phyloP scores from a whole-genome alignment of 2,329 filamentous ascomycete species.

The Akanthomyces muscarius region DNA sequence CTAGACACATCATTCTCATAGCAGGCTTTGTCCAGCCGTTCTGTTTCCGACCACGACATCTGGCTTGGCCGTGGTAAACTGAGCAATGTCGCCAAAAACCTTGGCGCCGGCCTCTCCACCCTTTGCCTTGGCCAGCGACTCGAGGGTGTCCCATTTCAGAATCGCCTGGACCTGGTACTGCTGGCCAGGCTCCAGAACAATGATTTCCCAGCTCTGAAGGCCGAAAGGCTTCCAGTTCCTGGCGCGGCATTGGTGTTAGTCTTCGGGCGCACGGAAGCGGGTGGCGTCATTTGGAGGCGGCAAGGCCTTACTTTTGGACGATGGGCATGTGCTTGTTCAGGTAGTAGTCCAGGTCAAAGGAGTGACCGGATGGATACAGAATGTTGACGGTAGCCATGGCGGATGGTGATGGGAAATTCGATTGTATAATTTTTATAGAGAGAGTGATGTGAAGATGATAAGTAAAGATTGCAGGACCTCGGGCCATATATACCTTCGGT shows the following conservation, averaged over 20 bases:
- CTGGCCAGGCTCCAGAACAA: conserved; percentile 1
- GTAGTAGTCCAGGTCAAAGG: conserved; percentile 49
- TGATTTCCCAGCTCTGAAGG: conserved; percentile 24
- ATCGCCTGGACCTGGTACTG: conserved; percentile 19
- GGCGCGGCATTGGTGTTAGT: background rate
- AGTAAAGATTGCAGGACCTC: background rate
- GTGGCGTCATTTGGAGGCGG: background rate
- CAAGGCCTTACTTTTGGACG: conserved; percentile 26
- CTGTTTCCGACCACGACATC: conserved; percentile 2
- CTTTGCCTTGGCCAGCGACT: background rate
- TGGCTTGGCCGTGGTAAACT: conserved; percentile 17
- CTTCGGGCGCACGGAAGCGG: background rate
- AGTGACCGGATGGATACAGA: conserved; percentile 39
- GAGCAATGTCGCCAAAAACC: conserved; percentile 17
- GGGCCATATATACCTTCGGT: background rate
- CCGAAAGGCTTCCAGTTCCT: conserved; percentile 16
- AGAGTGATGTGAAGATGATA: background rate
- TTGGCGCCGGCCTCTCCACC: background rate
- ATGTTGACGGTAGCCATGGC: conserved; percentile 25
- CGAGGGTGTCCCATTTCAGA: conserved; percentile 11
- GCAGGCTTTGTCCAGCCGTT: background rate
- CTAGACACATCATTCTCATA: background rate
- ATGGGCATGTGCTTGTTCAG: conserved; percentile 43
- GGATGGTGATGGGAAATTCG: background rate
- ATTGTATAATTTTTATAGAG: background rate